Conservation (phyloP, 2,329 filamentous ascomycete genomes). For the Talaromyces pinophilus region DNA sequence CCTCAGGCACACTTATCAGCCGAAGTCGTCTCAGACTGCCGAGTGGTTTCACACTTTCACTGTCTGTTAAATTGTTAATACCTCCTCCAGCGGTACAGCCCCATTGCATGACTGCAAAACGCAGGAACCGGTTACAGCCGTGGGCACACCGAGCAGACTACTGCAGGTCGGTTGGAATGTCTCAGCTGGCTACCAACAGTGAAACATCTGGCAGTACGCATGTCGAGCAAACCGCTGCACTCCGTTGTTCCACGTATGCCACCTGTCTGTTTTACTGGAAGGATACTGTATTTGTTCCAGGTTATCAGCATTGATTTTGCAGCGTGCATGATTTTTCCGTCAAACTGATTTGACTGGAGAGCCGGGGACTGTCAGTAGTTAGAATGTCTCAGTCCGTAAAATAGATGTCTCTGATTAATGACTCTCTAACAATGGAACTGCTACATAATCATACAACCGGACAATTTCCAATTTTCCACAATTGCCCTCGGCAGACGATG, state of each 20-base stretch:
- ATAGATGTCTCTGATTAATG: not conserved
- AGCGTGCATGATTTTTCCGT: not conserved
- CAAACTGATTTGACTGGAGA: not conserved
- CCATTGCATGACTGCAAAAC: not conserved
- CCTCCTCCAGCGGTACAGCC: not conserved
- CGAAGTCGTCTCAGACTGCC: not conserved
- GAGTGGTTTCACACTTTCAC: not conserved
- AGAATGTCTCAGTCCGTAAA: conserved; percentile 5
- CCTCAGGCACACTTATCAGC: not conserved
- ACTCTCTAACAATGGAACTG: not conserved
- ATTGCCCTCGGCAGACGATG: too few species aligned
- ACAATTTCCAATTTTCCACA: not conserved
- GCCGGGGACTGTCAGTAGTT: not conserved
- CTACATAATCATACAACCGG: not conserved
- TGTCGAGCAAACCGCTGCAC: not conserved
- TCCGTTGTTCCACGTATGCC: conserved; percentile 7
- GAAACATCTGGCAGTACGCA: conserved; percentile 5
- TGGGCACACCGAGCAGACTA: conserved; percentile 8
- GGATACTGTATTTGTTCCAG: not conserved
- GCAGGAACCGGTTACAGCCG: conserved; percentile 14
- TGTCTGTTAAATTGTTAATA: not conserved
- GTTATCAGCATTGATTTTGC: not conserved
- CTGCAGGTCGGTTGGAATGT: conserved; percentile 17
- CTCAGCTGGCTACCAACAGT: conserved; percentile 9
- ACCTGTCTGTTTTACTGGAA: not conserved